Evolutionary conservation across 768 basidiomycete species (phyloP), one percentile per base, ranked within the genome.

Genomic region (Psilocybe cubensis): DNA sequence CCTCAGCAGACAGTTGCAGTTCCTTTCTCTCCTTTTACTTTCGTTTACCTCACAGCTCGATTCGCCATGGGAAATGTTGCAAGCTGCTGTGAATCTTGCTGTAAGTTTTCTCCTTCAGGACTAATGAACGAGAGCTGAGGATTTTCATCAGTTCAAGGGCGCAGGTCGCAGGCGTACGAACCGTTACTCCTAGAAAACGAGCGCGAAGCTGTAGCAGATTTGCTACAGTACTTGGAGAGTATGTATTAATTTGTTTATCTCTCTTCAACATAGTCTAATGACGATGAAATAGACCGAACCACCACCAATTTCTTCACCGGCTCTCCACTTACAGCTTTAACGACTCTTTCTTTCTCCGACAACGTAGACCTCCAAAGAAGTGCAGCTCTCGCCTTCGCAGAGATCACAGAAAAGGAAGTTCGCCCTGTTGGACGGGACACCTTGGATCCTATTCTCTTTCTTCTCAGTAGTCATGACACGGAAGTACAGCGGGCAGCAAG

Each of bases 351-450:
- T 21, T 99, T 98, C 79, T 95, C 92, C 20, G 97, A 98, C 77
- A 99, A 99, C 76, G 96, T 99, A 63, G 97, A 98, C 77, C 83
- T 99, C 18, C 97, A 99, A 78, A 87, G 97, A 48, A 96, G 94
- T 62, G 97, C 97, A 2, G 97, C 97, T 3, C 84, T 99, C 42
- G 97, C 97, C 0, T 99, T 98, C 68, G 97, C 97, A 33, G 97
- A 99, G 74, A 99, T 99, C 58, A 99, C 97, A 21, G 97, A 99
- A 79, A 98, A 98, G 77, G 97, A 99, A 76, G 96, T 98, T 51
- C 86, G 96, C 42, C 94, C 92, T 44, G 97, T 99, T 20, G 94
- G 92, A 12, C 83, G 97, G 60, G 97, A 98, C 71, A 99, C 97
- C 18, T 84, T 99, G 65, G 97, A 99, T 74, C 97, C 97, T 50